phyloP scores from a whole-genome alignment of 2,329 filamentous ascomycete species.

The Arthrobotrys musiformis region DNA sequence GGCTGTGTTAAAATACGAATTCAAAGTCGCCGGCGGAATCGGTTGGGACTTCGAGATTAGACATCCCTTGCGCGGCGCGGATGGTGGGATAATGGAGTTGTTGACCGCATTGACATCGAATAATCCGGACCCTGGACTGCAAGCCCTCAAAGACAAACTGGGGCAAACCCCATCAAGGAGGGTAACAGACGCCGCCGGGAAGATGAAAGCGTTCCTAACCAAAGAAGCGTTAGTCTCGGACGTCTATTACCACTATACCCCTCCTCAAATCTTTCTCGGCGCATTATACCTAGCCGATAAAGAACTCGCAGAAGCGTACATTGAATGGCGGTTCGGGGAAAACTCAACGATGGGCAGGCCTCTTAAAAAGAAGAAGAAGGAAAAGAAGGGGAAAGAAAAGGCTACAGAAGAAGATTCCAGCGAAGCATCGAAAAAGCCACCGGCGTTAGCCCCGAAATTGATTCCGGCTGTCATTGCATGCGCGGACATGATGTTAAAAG shows the following conservation, averaged over 20 bases:
- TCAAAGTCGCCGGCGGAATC: slow-evolving; percentile 88
- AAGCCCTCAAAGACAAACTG: slow-evolving; percentile 52
- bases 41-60: slow-evolving; percentile 93
- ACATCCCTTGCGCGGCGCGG: slow-evolving; percentile 87
- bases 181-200: slow-evolving; percentile 72
- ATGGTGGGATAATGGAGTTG: slow-evolving; percentile 86
- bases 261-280: slow-evolving; percentile 90
- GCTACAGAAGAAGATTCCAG: slow-evolving; percentile 62
- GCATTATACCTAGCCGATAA: slow-evolving; percentile 80
- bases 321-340: slow-evolving; percentile 58
- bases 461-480: slow-evolving; percentile 14
- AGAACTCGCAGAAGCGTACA: slow-evolving; percentile 65
- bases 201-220: slow-evolving; percentile 78
- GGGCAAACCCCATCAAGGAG: slow-evolving; percentile 65
- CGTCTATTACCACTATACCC: slow-evolving; percentile 96
- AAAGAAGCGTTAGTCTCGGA: slow-evolving; percentile 87
- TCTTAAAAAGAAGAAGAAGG: slow-evolving; percentile 76
- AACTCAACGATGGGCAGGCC: slow-evolving; percentile 60
- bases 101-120: slow-evolving; percentile 56
- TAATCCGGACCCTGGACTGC: slow-evolving; percentile 58
- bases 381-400: slow-evolving; percentile 73
- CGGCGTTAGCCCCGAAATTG: slow-evolving; percentile 32
- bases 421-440: slow-evolving; percentile 55
- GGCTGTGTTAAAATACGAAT: slow-evolving; percentile 89
- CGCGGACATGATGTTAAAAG: slow-evolving; percentile 44